phyloP scores from a whole-genome alignment of 441 rosid species.

The Brassica balearica region DNA sequence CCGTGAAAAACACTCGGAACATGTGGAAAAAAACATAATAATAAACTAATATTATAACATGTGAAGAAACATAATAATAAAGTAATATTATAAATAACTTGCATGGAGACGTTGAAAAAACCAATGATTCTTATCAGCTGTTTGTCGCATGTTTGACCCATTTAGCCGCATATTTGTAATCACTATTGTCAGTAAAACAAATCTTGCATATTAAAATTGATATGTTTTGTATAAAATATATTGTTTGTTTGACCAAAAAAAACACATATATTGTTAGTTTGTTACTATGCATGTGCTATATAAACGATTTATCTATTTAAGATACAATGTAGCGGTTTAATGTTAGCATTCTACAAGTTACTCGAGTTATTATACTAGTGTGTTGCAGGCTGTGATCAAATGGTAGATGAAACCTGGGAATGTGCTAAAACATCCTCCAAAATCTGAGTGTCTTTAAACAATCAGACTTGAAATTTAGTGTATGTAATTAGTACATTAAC shows the following conservation, averaged over 20 bases:
- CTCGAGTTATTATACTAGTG: neutral
- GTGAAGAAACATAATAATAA: too few species aligned
- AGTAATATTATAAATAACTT: neutral
- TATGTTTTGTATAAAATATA: neutral
- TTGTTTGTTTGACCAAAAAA: neutral
- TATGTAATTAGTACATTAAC: too few species aligned
- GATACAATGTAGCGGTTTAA: neutral
- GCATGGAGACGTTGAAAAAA: slow-evolving; percentile 14
- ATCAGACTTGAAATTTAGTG: too few species aligned
- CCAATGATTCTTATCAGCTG: neutral
- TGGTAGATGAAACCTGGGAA: neutral
- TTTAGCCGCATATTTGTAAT: slow-evolving; percentile 34
- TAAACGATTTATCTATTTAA: neutral
- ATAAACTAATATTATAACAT: neutral
- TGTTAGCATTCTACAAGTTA: neutral
- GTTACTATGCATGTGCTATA: neutral
- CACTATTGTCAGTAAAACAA: slow-evolving; percentile 9
- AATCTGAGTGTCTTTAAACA: too few species aligned
- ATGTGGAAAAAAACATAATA: neutral
- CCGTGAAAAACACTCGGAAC: neutral
- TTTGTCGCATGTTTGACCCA: slow-evolving; percentile 29
- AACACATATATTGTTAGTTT: too few species aligned
- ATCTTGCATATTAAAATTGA: neutral
- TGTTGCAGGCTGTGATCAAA: neutral
- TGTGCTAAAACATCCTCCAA: neutral